phyloP scores from a whole-genome alignment of 768 basidiomycete genomes.

The Termitomyces sp. region DNA sequence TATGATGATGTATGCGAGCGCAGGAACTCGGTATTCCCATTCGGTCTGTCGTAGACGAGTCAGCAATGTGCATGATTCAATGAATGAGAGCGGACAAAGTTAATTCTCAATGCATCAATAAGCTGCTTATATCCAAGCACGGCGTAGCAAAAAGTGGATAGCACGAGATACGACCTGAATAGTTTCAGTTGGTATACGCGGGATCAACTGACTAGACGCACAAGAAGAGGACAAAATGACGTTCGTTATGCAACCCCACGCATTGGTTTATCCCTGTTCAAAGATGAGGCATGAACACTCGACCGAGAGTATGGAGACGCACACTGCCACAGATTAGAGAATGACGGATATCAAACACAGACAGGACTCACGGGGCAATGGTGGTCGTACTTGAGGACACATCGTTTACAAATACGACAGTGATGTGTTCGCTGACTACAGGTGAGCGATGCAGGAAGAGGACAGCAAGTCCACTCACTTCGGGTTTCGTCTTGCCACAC shows the following conservation, averaged over 20 bases:
- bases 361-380: slow-evolving; percentile 74
- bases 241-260: slow-evolving; percentile 91
- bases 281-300: neutral
- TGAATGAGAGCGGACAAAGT: slow-evolving; percentile 30
- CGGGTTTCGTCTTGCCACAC: slow-evolving; percentile 67
- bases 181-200: neutral
- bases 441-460: neutral
- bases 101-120: slow-evolving; percentile 52
- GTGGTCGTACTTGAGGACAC: slow-evolving; percentile 87
- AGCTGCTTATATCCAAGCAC: slow-evolving; percentile 59
- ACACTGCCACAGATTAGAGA: slow-evolving; percentile 27
- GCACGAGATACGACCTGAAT: slow-evolving; percentile 73
- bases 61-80: neutral
- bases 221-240: slow-evolving; percentile 96
- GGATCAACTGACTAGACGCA: slow-evolving; percentile 26
- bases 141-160: slow-evolving; percentile 58
- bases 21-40: slow-evolving; percentile 65
- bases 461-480: slow-evolving; percentile 43
- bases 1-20: slow-evolving; percentile 60
- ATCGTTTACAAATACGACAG: slow-evolving; percentile 37
- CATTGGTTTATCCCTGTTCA: slow-evolving; percentile 91
- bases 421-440: slow-evolving; percentile 64
- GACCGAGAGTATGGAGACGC: slow-evolving; percentile 14
- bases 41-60: slow-evolving; percentile 17
- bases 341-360: neutral